A percentile compares a stretch with the other conserved stretches of the same genome.
Conservation (phyloP, 495 filamentous ascomycete genomes). For the Tuber melanosporum region DNA sequence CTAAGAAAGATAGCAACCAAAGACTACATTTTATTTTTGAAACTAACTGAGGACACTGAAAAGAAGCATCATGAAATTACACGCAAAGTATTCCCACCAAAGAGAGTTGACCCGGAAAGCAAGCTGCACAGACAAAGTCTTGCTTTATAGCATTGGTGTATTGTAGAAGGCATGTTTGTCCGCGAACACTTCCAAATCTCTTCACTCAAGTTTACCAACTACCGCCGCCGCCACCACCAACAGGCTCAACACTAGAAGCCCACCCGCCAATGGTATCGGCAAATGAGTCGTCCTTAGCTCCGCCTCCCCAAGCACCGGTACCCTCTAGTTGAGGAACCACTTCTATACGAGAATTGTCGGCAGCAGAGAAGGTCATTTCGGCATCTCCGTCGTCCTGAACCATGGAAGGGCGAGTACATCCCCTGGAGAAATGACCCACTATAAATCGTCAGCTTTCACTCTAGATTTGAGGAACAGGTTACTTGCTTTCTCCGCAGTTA, state of each 20-base stretch:
- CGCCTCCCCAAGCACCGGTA: neutral
- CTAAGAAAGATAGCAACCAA: neutral
- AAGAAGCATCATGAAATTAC: neutral
- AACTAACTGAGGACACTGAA: neutral
- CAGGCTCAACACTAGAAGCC: neutral
- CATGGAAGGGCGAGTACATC: constrained; percentile 52
- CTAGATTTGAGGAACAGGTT: neutral
- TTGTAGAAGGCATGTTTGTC: neutral
- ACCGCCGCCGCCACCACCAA: neutral
- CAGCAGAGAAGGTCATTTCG: neutral
- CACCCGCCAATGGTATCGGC: neutral
- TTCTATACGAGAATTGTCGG: neutral
- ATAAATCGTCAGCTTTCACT: constrained; percentile 25
- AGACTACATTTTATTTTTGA: neutral
- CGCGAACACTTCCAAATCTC: neutral
- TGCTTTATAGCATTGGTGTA: neutral
- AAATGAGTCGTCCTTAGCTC: neutral
- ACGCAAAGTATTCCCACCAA: neutral
- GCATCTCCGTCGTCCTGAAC: constrained; percentile 34
- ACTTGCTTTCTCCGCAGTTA: constrained; percentile 64
- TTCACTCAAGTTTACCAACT: neutral
- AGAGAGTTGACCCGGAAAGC: neutral
- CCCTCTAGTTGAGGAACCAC: neutral
- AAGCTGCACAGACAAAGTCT: neutral
- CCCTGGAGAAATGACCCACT: constrained; percentile 63